Evolutionary conservation across 2,329 filamentous ascomycete species (phyloP).

Genomic region (Aspergillus glaucus): DNA sequence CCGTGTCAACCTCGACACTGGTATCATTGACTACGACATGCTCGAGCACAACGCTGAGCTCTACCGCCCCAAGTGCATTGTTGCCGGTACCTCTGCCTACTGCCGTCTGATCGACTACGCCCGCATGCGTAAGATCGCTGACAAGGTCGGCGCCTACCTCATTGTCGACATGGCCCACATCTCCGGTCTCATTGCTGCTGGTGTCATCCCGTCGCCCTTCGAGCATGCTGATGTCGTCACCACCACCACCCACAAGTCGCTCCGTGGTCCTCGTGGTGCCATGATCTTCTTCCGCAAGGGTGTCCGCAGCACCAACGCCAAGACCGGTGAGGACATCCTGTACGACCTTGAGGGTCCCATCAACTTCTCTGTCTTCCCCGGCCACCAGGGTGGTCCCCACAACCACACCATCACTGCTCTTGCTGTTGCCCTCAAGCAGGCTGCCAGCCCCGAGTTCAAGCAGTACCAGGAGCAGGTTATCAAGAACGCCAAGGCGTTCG

Average conservation of each 20-base stretch:
- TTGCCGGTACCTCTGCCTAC: constrained; percentile 93
- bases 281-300: constrained; percentile 99
- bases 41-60: constrained; percentile 79
- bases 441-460: constrained; percentile 81
- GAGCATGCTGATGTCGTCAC: constrained; percentile 88
- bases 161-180: constrained; percentile 97
- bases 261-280: constrained; percentile 88
- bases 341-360: constrained; percentile 92
- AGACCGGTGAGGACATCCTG: constrained; percentile 75
- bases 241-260: constrained; percentile 95
- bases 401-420: constrained; percentile 98
- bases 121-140: constrained; percentile 81
- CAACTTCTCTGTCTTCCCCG: constrained; percentile 94
- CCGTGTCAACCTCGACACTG: constrained; percentile 80
- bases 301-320: constrained; percentile 72
- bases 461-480: constrained; percentile 87
- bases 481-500: constrained; percentile 83
- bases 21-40: constrained; percentile 89
- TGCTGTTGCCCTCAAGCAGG: constrained; percentile 90
- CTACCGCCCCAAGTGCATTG: constrained; percentile 92
- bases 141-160: constrained; percentile 88
- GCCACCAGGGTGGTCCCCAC: constrained; percentile 95
- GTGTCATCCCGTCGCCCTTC: constrained; percentile 86
- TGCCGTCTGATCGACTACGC: constrained; percentile 93
- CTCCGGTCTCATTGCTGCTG: constrained; percentile 85